phyloP scores from a whole-genome alignment of 768 basidiomycete genomes.

The Rhodotorula taiwanensis region DNA sequence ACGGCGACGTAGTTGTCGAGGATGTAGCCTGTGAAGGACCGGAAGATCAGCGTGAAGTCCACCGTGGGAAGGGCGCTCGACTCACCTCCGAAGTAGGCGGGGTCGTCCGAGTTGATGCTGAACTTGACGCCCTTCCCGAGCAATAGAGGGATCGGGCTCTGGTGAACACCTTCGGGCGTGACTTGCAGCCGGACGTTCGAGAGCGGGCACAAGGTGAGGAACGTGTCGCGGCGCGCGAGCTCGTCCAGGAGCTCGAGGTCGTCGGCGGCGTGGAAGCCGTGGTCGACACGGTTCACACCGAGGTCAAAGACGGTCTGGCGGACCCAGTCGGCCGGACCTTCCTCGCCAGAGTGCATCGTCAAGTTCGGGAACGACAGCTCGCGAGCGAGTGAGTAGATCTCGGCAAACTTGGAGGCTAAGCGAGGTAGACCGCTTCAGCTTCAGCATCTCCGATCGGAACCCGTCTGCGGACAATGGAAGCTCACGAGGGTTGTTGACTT shows the following conservation, averaged over 20 bases:
- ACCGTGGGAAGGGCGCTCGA: too few species aligned
- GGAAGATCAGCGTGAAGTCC: too few species aligned
- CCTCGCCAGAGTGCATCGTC: conserved; percentile 40
- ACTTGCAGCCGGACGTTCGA: conserved; percentile 35
- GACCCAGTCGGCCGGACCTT: conserved; percentile 37
- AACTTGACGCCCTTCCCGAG: conserved; percentile 36
- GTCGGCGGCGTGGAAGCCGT: conserved; percentile 35
- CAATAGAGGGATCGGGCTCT: conserved; percentile 34
- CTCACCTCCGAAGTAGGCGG: conserved; percentile 34
- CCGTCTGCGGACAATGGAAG: too few species aligned
- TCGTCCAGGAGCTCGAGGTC: conserved; percentile 31
- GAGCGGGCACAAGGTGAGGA: conserved; percentile 38
- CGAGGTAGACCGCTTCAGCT: too few species aligned
- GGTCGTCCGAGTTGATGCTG: conserved; percentile 40
- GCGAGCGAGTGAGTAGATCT: conserved; percentile 29
- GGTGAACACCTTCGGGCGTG: conserved; percentile 17
- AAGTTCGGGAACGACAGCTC: conserved; percentile 25
- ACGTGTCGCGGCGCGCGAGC: conserved; percentile 19
- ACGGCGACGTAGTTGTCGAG: conserved; percentile 37
- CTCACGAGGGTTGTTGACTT: conserved; percentile 28
- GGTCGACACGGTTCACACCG: conserved; percentile 36
- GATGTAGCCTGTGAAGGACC: conserved; percentile 20
- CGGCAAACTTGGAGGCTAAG: conserved; percentile 35
- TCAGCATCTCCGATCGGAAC: too few species aligned
- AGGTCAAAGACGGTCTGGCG: conserved; percentile 18